Evolutionary conservation across 768 basidiomycete species (phyloP), one percentile per base, ranked within the genome.

Genomic region (Aureoboletus auriporus): DNA sequence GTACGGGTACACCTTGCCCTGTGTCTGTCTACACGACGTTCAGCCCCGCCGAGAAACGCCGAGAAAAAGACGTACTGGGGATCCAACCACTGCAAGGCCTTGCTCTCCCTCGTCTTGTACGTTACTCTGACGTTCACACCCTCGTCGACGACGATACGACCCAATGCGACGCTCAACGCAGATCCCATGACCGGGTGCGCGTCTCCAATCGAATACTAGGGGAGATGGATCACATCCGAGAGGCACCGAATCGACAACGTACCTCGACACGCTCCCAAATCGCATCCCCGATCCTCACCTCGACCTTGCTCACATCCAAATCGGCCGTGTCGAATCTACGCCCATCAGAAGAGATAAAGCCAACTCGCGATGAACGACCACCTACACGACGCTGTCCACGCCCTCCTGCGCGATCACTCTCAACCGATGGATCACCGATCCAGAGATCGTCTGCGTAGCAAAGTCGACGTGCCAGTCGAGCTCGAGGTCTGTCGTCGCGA

Each of bases 391-490:
- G 59, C 84, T 72, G 31, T 72, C 60, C 10, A 85, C 77, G 5
- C 66, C 74, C 44, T 78, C 74, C 44, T 74, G 12, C 2, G 43
- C 72, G 46, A 73, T 75, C 8, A 82, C 79, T 11, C 65, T 65
- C 44, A 96, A 66, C 6, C 70, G 72, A 62, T 94, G 84, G 0
- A 72, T 76, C 8, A 76, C 89, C 16, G 77, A 75, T 1, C 94
- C 93, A 28, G 68, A 64, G 52, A 95, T 71, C 43, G 75, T 68
- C 57, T 83, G 67, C 4, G 72, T 61, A 0, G 72, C 57, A 63
- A 92, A 96, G 68, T 96, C 83, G 53, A 96, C 69, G 0, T 58
- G 69, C 93, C 92, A 95, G 54, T 87, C 76, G 43, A 96, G 79
- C 17, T 77, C 68, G 13, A 93, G 69, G 61, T 90, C 81, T 33